Evolutionary conservation across 169 alveolate genomes (phyloP).

Genomic region (Plasmodium vinckei): DNA sequence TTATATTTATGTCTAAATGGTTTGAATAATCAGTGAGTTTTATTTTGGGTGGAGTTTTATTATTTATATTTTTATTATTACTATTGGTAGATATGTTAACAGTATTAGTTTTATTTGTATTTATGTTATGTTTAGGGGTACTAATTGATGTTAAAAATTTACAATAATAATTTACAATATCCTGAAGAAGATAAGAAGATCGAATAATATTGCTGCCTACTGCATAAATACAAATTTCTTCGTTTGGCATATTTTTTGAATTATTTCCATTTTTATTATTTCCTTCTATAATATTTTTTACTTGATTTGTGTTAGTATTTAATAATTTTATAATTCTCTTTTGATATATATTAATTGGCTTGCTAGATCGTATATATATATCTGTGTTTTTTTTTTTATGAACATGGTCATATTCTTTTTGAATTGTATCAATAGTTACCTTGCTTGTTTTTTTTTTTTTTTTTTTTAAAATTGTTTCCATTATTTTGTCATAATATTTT

Average conservation of each 20-base stretch:
- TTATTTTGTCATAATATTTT: no score
- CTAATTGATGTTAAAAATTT: conserved; percentile 7
- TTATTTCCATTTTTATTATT: conserved; percentile 7
- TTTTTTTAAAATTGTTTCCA: neutral
- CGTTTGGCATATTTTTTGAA: neutral
- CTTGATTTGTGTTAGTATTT: conserved; percentile 14
- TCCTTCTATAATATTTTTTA: conserved; percentile 38
- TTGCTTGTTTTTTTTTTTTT: conserved; percentile 17
- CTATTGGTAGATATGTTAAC: neutral
- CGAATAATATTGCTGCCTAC: conserved; percentile 40
- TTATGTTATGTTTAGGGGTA: neutral
- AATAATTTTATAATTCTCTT: conserved; percentile 22
- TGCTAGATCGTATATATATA: conserved; percentile 24
- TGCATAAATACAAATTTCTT: conserved; percentile 24
- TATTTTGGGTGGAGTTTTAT: neutral
- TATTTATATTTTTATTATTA: neutral
- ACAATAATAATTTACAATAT: conserved; percentile 25
- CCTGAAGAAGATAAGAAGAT: conserved; percentile 47
- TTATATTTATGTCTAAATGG: conserved; percentile 1
- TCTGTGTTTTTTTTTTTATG: conserved; percentile 31
- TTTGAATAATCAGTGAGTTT: neutral
- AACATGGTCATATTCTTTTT: conserved; percentile 29
- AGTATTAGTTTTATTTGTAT: neutral
- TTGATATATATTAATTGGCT: conserved; percentile 26
- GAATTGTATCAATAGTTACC: conserved; percentile 35